Evolutionary conservation across 495 filamentous ascomycete genomes (phyloP), one percentile per base, ranked within the genome.

Genomic region (Barbatosphaeria neglecta): DNA sequence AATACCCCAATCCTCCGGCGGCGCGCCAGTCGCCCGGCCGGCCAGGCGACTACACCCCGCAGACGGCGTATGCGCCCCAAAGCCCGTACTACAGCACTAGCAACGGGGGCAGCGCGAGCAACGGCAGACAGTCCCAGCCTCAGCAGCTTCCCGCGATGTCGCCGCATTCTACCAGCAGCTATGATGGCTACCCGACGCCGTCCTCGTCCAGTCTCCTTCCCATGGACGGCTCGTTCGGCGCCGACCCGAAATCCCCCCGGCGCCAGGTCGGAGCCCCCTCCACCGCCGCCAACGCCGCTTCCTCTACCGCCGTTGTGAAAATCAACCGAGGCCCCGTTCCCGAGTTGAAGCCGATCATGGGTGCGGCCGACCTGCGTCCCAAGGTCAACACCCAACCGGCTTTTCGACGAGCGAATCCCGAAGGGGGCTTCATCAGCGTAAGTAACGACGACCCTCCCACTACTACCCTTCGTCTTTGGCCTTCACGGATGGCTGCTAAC

Each of bases 381-480:
- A 83, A 83, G 55, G 76, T 90, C 51, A 94, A 90, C 60, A 46
- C 71, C 13, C 93, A 99, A 52, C 93, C 93, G 22, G 76, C 90
- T 4, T 96, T 90, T 60, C 80, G 93, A 46, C 77, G 93, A 59
- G 93, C 93, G 44, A 90, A 95, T 59, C 93, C 93, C 0, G 93
- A 99, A 60, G 93, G 93, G 46, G 93, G 93, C 44, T 99, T 99
- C 62, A 96, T 99, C 56, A 97, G 93, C 63, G 90, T 94, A 72
- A 70, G 86, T 75, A 27, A 17, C 2, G 11, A 25, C 24, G 24
- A 25, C 28, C 33, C 33, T 48, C 44, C 17, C 33, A 4, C 35
- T 38, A 33, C 45, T 54, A 48, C 49, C 43, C 28, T 48, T n/a
- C n/a, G 44, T 45, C 45, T 37, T 40, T 39, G 27, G 22, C 18